Conservation (phyloP, 83 land plant species). For the Diphasiastrum complanatum region DNA sequence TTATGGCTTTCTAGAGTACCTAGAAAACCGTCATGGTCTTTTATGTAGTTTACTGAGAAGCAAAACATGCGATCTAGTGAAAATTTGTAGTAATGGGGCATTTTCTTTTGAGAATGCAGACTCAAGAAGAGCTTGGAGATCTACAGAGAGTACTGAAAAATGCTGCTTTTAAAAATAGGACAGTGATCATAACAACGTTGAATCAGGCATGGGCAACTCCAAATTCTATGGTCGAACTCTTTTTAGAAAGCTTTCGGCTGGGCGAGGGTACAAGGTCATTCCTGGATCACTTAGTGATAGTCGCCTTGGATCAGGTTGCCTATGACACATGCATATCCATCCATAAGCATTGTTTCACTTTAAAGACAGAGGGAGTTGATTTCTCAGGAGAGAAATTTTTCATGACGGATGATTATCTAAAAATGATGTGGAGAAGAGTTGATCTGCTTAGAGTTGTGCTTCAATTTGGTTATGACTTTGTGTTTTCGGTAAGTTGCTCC, state of each 20-base stretch:
- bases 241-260: neutral
- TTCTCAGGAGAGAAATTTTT: neutral
- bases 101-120: neutral
- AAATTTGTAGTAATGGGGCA: too few species aligned
- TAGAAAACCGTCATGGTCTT: too few species aligned
- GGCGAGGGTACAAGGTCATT: neutral
- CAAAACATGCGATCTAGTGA: too few species aligned
- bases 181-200: slow-evolving; percentile 1
- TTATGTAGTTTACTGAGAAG: too few species aligned
- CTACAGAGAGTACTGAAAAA: neutral
- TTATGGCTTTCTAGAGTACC: too few species aligned
- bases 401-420: slow-evolving; percentile 4
- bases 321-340: neutral
- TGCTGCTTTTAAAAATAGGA: neutral
- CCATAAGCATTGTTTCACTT: slow-evolving; percentile 4
- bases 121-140: neutral
- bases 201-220: slow-evolving; percentile 1
- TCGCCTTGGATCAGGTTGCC: neutral
- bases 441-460: slow-evolving; percentile 2
- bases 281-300: neutral
- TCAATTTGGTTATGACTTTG: neutral
- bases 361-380: neutral
- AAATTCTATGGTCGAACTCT: neutral
- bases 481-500: neutral
- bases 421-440: slow-evolving; percentile 8